Evolutionary conservation across 371 early-diverging fungal species (phyloP).

Genomic region (Mucor lusitanicus): DNA sequence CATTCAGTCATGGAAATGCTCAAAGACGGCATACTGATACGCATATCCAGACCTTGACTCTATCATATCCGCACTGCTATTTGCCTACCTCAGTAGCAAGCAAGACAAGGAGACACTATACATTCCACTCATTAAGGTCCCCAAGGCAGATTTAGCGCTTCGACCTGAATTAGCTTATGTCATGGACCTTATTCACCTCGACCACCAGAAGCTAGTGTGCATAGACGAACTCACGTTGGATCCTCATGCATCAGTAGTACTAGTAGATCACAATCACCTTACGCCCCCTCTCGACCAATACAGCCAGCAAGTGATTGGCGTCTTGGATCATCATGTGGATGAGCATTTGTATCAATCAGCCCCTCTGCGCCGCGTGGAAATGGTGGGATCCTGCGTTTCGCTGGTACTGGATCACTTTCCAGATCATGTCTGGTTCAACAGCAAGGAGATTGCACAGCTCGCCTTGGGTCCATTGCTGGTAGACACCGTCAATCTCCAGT

Average conservation of each 20-base stretch:
- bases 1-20: neutral
- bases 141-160: slow-evolving; percentile 59
- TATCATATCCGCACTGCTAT: slow-evolving; percentile 60
- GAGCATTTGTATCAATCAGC: slow-evolving; percentile 46
- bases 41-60: slow-evolving; percentile 67
- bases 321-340: slow-evolving; percentile 80
- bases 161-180: slow-evolving; percentile 67
- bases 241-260: slow-evolving; percentile 21
- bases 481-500: slow-evolving; percentile 69
- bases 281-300: slow-evolving; percentile 40
- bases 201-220: slow-evolving; percentile 26
- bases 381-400: slow-evolving; percentile 68
- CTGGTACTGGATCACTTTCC: slow-evolving; percentile 50
- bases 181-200: slow-evolving; percentile 28
- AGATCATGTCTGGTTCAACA: slow-evolving; percentile 8
- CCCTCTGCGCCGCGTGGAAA: slow-evolving; percentile 48
- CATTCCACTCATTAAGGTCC: slow-evolving; percentile 66
- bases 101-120: slow-evolving; percentile 17
- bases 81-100: slow-evolving; percentile 47
- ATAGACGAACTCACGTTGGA: slow-evolving; percentile 23
- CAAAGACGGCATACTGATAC: too few relatives aligned
- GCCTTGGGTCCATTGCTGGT: slow-evolving; percentile 69
- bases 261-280: slow-evolving; percentile 69
- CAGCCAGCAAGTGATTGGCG: slow-evolving; percentile 49
- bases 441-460: slow-evolving; percentile 33